Evolutionary conservation across 805 yeast species (phyloP).

Genomic region (Clavispora phyllophila): DNA sequence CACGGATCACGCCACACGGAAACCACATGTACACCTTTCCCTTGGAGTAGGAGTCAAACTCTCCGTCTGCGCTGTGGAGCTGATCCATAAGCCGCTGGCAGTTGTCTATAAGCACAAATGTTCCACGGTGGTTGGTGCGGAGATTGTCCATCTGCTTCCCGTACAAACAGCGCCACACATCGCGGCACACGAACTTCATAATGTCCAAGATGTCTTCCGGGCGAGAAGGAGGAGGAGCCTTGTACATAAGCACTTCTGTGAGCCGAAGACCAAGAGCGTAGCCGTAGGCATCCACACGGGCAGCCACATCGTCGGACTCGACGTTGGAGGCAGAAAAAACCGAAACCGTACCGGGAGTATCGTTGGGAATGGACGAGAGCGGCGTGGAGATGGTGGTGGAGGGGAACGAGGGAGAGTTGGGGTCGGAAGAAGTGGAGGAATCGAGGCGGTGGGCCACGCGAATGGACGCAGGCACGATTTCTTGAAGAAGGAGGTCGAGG

Average conservation of each 20-base stretch:
- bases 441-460: constrained; percentile 50
- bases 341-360: constrained; percentile 40
- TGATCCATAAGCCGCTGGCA: constrained; percentile 49
- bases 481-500: constrained; percentile 65
- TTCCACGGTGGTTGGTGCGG: constrained; percentile 86
- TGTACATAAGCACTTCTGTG: constrained; percentile 44
- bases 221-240: constrained; percentile 31
- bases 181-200: constrained; percentile 90
- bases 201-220: constrained; percentile 67
- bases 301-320: constrained; percentile 46
- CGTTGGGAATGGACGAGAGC: constrained; percentile 26
- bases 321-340: constrained; percentile 32
- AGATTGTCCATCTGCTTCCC: constrained; percentile 88
- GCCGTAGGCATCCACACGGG: constrained; percentile 67
- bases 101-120: constrained; percentile 73
- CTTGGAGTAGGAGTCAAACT: constrained; percentile 39
- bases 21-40: constrained; percentile 55
- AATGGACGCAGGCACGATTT: constrained; percentile 68
- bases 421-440: not conserved
- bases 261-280: constrained; percentile 59
- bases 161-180: constrained; percentile 78
- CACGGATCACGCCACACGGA: constrained; percentile 73
- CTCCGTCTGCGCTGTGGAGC: constrained; percentile 44
- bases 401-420: not conserved
- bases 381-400: constrained; percentile 21